Base-by-base conservation (phyloP, 2,329 filamentous ascomycete species). In the Herpotrichia juniperi region DNA sequence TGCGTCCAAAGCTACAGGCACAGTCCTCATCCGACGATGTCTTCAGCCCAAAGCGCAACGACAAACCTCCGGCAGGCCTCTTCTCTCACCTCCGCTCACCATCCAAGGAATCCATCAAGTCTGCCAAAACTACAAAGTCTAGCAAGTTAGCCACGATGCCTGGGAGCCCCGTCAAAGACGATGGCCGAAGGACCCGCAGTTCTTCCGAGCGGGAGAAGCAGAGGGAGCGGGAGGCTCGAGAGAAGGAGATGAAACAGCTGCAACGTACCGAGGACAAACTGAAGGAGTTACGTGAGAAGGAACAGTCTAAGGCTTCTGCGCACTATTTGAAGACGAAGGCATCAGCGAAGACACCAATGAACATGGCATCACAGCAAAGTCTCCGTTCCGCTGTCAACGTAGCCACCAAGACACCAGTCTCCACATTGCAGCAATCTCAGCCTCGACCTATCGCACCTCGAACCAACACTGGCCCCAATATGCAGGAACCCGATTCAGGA, bases 201-300 rank as follows among this genome's bases (percentile, higher is more conserved):
- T 86, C 83, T 1, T 82, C 80, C 1, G 84, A 87, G 62, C 79
- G 79, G 50, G 82, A 87, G 61, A 89, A 86, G 65, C 66, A 72
- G 22, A 72, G 71, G 46, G 83, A 85, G 30, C 83, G 81, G 43
- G 84, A 88, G 31, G 81, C 82, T 14, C 83, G 81, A 32, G 84
- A 89, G 50, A 81, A 78, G 57, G 80, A 83, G 37, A 72, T 75
- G 6, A 88, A 85, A 66, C 86, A 89, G 58, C 80, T 84, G 39
- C 82, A 83, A 59, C 81, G 81, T 21, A 78, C 84, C 59, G 82
- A 81, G 14, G 85, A 87, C 19, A 87, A 85, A 64, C 76, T 89
- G 2, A 86, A 89, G 58, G 89, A 87, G 63, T 84, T 82, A 37
- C 83, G 88, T 8, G 83, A 87, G 61, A 87, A 88, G 71, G 87